Percentiles rank a stretch among this genome's conserved stretches.
These are phyloP conservation scores for Leishmania mexicana DNA, from an alignment of 208 protist genomes.

Conservation along the genomic window DNA sequence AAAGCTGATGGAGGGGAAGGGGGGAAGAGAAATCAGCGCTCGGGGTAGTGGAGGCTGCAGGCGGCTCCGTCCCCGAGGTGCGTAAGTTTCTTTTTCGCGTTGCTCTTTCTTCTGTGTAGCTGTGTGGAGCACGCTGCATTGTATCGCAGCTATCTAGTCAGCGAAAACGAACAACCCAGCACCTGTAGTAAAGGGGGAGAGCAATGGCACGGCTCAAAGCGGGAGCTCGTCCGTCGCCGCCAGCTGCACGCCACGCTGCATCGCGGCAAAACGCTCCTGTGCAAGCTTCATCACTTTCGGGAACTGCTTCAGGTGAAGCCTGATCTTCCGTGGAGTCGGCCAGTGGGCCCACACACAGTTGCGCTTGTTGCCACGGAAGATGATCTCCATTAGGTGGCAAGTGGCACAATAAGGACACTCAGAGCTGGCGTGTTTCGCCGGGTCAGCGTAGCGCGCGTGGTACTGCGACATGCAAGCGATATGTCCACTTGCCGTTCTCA, in stretches of 20 bases:
- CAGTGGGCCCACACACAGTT: conserved; percentile 68
- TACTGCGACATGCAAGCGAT: conserved; percentile 55
- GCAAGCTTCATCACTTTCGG: conserved; percentile 46
- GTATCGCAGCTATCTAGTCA: background rate
- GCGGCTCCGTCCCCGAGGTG: background rate
- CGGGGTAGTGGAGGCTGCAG: background rate
- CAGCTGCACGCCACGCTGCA: conserved; percentile 38
- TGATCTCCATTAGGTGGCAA: conserved; percentile 75
- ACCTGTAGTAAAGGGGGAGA: background rate
- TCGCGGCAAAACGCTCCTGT: conserved; percentile 31
- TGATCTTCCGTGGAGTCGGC: conserved; percentile 59
- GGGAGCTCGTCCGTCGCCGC: conserved; percentile 36
- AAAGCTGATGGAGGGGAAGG: background rate
- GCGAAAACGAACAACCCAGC: conserved; percentile 9
- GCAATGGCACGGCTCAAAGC: background rate
- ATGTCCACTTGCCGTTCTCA: background rate
- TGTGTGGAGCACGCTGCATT: background rate
- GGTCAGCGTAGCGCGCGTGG: conserved; percentile 50
- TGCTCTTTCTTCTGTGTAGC: background rate
- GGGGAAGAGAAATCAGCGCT: background rate
- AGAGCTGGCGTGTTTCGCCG: conserved; percentile 44
- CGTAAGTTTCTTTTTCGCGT: background rate
- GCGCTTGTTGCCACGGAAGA: conserved; percentile 56
- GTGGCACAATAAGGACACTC: conserved; percentile 65
- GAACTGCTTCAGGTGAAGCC: conserved; percentile 45